Conservation (phyloP, 345 rosid species). For the Cardiospermum halicacabum region DNA sequence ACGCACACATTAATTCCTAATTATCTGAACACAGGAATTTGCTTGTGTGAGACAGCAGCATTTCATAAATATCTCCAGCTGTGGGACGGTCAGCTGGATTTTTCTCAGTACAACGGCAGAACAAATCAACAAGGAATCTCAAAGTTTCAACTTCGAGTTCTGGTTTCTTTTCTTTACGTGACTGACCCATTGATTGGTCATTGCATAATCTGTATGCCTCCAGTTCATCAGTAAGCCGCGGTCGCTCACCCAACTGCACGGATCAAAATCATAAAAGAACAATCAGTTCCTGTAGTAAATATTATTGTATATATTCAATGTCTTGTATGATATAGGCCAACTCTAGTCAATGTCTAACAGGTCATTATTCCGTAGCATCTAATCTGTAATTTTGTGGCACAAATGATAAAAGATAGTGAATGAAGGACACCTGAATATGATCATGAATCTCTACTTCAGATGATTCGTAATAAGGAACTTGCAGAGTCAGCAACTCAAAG, state of each 20-base stretch:
- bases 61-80: constrained; percentile 52
- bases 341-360: neutral
- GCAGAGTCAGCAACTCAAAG: constrained; percentile 78
- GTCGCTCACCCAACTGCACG: constrained; percentile 70
- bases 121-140: constrained; percentile 65
- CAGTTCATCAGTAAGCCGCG: constrained; percentile 54
- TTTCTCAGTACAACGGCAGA: constrained; percentile 57
- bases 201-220: constrained; percentile 37
- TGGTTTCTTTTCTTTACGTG: constrained; percentile 30
- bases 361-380: neutral
- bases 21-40: constrained; percentile 17
- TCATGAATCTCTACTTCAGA: constrained; percentile 65
- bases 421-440: constrained; percentile 54
- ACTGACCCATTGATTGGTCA: constrained; percentile 25
- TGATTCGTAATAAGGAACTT: constrained; percentile 57
- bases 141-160: constrained; percentile 44
- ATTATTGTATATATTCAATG: neutral
- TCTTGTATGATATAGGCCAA: neutral
- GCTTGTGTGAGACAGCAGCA: constrained; percentile 30
- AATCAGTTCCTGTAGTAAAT: neutral
- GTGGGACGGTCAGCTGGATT: constrained; percentile 65
- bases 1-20: constrained; percentile 13
- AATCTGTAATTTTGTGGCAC: neutral
- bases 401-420: neutral
- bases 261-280: constrained; percentile 1